Percentiles rank a stretch among this genome's conserved stretches.
These are phyloP conservation scores for Ceratocystiopsis minuta DNA, from an alignment of 2,329 filamentous ascomycete species.

Conservation along the genomic window DNA sequence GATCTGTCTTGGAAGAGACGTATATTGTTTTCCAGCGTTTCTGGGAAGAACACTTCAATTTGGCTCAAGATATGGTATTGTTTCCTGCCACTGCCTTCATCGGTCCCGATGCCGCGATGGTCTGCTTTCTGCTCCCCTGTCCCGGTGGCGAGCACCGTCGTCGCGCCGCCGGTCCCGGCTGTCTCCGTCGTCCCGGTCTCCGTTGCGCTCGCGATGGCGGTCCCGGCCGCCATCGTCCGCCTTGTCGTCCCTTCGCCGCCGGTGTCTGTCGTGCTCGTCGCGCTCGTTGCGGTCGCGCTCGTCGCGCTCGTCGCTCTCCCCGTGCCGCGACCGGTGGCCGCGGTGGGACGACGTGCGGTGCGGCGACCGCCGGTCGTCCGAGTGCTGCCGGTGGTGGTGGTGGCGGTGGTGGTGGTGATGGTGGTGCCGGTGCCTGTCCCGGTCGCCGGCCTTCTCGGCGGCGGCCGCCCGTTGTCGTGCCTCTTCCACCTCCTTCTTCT, in stretches of 20 bases:
- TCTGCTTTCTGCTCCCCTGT: no score
- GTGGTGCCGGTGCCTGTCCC: conserved; percentile 17
- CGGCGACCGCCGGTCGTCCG: no score
- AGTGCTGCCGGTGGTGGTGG: conserved; percentile 21
- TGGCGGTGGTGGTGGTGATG: conserved; percentile 19
- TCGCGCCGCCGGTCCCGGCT: conserved; percentile 8
- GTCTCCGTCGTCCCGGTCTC: background rate
- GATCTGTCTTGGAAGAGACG: no score
- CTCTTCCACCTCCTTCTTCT: conserved; percentile 69
- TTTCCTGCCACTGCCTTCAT: no score
- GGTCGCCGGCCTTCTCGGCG: conserved; percentile 31
- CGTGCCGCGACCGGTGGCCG: conserved; percentile 19
- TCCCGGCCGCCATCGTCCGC: conserved; percentile 10
- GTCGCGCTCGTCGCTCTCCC: conserved; percentile 10
- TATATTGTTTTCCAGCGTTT: no score
- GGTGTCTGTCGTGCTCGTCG: conserved; percentile 12
- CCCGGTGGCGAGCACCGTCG: conserved; percentile 5
- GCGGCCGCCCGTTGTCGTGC: conserved; percentile 41
- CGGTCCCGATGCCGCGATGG: conserved; percentile 5
- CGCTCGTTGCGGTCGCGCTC: no score
- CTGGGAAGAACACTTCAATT: no score
- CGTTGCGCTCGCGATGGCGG: conserved; percentile 5
- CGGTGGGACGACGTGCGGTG: conserved; percentile 16
- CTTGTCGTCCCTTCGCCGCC: conserved; percentile 12
- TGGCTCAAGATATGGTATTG: no score